Percentiles rank a stretch among this genome's conserved stretches.
These are phyloP conservation scores for Rhytidhysteron rufulum DNA, from an alignment of 2,329 filamentous ascomycete species.

Conservation along the genomic window DNA sequence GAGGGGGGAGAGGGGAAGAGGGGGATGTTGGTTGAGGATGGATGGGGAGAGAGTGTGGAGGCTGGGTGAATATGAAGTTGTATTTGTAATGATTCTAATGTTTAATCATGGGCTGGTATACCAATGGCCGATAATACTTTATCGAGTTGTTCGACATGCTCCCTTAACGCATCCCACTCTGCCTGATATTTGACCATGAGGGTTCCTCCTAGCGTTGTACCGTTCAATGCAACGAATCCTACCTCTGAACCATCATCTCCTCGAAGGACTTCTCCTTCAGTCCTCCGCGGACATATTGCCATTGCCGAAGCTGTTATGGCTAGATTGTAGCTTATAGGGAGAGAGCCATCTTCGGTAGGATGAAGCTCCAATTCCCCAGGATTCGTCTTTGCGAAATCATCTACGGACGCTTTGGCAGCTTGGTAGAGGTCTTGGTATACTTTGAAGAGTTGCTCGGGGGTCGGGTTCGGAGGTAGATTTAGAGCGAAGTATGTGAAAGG, in stretches of 20 bases:
- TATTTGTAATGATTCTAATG: too few relatives aligned
- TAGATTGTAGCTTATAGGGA: constrained; percentile 56
- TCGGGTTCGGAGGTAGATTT: constrained; percentile 38
- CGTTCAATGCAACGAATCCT: constrained; percentile 50
- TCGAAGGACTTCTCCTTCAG: constrained; percentile 41
- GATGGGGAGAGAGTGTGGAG: too few relatives aligned
- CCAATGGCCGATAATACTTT: constrained; percentile 39
- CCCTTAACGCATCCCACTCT: constrained; percentile 50
- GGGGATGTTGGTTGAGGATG: too few relatives aligned
- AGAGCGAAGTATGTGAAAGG: constrained; percentile 50
- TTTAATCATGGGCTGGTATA: constrained; percentile 19
- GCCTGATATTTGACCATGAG: constrained; percentile 56
- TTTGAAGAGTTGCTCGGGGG: constrained; percentile 27
- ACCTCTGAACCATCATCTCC: constrained; percentile 36
- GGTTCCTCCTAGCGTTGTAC: constrained; percentile 55
- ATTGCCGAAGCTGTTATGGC: constrained; percentile 53
- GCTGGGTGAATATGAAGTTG: too few relatives aligned
- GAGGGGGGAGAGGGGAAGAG: too few relatives aligned
- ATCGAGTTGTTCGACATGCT: constrained; percentile 39
- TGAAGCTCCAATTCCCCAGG: constrained; percentile 23
- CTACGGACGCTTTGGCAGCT: constrained; percentile 28
- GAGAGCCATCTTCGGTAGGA: constrained; percentile 29
- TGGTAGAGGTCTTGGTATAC: constrained; percentile 33
- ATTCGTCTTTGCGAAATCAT: constrained; percentile 40
- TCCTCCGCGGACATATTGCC: constrained; percentile 50